Conservation (phyloP, 192 early-diverging fungal genomes). For the Podila clonocystis region DNA sequence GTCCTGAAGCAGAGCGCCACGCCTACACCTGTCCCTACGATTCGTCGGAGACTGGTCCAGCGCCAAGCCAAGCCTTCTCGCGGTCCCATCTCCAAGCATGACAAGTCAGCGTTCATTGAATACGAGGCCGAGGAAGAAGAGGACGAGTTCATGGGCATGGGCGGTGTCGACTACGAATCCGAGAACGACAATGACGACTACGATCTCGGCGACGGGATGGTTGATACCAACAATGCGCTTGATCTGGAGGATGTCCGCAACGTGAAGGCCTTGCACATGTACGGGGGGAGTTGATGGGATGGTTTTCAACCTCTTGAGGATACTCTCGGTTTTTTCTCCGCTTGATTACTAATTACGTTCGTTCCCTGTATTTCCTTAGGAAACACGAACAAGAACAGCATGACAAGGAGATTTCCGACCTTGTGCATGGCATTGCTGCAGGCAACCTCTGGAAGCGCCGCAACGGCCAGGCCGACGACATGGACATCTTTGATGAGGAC, state of each 20-base stretch:
- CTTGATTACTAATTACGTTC: background rate
- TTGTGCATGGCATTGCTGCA: slow-evolving; percentile 44
- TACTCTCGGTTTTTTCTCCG: background rate
- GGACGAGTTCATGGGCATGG: slow-evolving; percentile 50
- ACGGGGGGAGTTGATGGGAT: background rate
- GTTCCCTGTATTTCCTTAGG: slow-evolving; percentile 4
- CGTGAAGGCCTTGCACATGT: slow-evolving; percentile 33
- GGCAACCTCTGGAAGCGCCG: slow-evolving; percentile 47
- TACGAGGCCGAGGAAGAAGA: slow-evolving; percentile 54
- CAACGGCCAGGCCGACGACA: slow-evolving; percentile 38
- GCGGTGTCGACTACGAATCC: slow-evolving; percentile 47
- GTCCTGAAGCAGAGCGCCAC: slow-evolving; percentile 2
- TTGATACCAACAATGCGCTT: slow-evolving; percentile 14
- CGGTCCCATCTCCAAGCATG: slow-evolving; percentile 5
- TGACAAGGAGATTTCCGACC: slow-evolving; percentile 37
- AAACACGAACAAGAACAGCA: slow-evolving; percentile 42
- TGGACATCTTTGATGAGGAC: slow-evolving; percentile 42
- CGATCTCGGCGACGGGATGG: slow-evolving; percentile 41
- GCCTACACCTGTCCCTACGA: background rate
- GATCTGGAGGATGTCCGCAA: slow-evolving; percentile 34
- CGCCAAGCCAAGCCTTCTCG: slow-evolving; percentile 20
- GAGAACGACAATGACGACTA: slow-evolving; percentile 47
- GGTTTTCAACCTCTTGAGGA: too few relatives aligned
- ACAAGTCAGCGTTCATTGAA: slow-evolving; percentile 46
- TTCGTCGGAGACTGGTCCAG: slow-evolving; percentile 12